Evolutionary conservation across 2,329 filamentous ascomycete genomes (phyloP).

Genomic region (Hymenoscyphus repandus): DNA sequence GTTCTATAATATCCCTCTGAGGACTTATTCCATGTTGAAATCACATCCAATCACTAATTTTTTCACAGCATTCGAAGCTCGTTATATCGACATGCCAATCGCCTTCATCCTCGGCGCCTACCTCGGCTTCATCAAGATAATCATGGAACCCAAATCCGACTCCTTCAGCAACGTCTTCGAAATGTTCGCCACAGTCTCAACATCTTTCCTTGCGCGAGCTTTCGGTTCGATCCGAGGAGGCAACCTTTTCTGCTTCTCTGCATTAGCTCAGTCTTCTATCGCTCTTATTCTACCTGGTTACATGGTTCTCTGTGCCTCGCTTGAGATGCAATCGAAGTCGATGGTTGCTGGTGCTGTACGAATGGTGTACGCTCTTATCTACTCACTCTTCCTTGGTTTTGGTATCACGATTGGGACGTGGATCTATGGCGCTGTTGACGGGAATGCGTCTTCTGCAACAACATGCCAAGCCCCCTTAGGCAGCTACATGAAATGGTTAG

Average conservation of each 20-base stretch:
- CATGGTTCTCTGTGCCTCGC: slow-evolving; percentile 51
- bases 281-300: slow-evolving; percentile 63
- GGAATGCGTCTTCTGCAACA: slow-evolving; percentile 40
- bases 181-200: slow-evolving; percentile 54
- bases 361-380: slow-evolving; percentile 45
- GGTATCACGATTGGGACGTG: slow-evolving; percentile 24
- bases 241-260: slow-evolving; percentile 59
- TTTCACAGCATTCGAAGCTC: slow-evolving; percentile 56
- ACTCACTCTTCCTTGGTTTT: background rate
- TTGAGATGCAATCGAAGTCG: slow-evolving; percentile 51
- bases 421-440: slow-evolving; percentile 47
- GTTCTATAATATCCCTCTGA: background rate
- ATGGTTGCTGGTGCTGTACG: slow-evolving; percentile 52
- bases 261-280: slow-evolving; percentile 59
- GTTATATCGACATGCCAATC: slow-evolving; percentile 67
- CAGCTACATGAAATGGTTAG: too few species aligned
- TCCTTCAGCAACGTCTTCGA: slow-evolving; percentile 64
- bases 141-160: slow-evolving; percentile 63
- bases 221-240: slow-evolving; percentile 51
- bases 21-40: background rate
- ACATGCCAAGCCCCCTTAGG: slow-evolving; percentile 37
- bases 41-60: slow-evolving; percentile 5
- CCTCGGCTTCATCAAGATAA: slow-evolving; percentile 64
- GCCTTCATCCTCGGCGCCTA: slow-evolving; percentile 66
- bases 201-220: slow-evolving; percentile 56